These are phyloP conservation scores for Yarrowia sp. DNA, from an alignment of 805 yeast genomes.

Conservation along the genomic window DNA sequence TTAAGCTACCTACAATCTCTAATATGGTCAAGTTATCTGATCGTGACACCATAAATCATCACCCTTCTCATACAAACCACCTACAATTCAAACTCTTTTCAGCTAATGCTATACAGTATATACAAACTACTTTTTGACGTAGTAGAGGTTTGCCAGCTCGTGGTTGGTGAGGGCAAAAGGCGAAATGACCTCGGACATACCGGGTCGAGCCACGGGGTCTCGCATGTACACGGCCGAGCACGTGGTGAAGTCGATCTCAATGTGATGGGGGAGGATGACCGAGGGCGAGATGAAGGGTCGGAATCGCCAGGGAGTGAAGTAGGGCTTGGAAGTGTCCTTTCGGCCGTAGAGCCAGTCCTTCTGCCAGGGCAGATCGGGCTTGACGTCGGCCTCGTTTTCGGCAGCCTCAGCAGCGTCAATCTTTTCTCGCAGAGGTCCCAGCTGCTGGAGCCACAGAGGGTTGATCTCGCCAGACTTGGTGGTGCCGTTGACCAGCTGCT, in stretches of 20 bases:
- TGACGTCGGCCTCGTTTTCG: slow-evolving; percentile 60
- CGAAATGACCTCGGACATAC: slow-evolving; percentile 92
- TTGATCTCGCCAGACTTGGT: not conserved
- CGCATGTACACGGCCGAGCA: slow-evolving; percentile 97
- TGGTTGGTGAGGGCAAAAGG: slow-evolving; percentile 85
- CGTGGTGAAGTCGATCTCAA: slow-evolving; percentile 87
- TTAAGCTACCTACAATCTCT: too few species aligned
- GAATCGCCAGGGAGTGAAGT: slow-evolving; percentile 96
- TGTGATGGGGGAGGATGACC: slow-evolving; percentile 89
- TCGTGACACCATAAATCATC: too few species aligned
- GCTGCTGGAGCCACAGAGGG: slow-evolving; percentile 56
- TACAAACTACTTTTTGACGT: slow-evolving; percentile 51
- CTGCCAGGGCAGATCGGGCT: slow-evolving; percentile 78
- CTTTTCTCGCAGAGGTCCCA: slow-evolving; percentile 54
- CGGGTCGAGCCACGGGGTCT: slow-evolving; percentile 97
- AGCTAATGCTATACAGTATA: slow-evolving; percentile 10
- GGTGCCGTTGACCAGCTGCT: slow-evolving; percentile 1
- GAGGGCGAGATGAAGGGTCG: slow-evolving; percentile 92
- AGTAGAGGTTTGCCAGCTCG: slow-evolving; percentile 94
- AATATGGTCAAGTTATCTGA: too few species aligned
- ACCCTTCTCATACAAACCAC: too few species aligned
- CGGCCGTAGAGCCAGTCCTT: slow-evolving; percentile 77
- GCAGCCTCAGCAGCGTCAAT: slow-evolving; percentile 56
- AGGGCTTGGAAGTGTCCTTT: slow-evolving; percentile 74
- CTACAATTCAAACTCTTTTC: too few species aligned